Percentiles rank a stretch among this genome's conserved stretches.
Evolutionary conservation across 2,329 filamentous ascomycete genomes (phyloP).

Genomic region (Mycosphaerella sp.): DNA sequence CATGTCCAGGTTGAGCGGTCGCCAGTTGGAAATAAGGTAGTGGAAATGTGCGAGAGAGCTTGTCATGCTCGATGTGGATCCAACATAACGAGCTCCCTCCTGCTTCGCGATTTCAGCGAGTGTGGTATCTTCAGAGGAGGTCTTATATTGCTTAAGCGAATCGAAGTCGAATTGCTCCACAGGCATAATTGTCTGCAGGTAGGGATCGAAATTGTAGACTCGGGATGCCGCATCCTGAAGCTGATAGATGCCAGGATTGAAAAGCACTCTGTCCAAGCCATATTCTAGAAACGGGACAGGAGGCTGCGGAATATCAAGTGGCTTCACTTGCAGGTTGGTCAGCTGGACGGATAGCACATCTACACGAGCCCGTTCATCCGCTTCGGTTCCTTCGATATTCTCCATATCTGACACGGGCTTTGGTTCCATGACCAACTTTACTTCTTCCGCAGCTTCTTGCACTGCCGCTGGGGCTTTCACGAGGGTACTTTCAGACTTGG

Average conservation of each 20-base stretch:
- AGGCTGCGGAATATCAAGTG: slow-evolving; percentile 43
- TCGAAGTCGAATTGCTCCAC: slow-evolving; percentile 88
- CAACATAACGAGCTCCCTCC: slow-evolving; percentile 72
- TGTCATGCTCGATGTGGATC: slow-evolving; percentile 97
- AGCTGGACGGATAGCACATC: slow-evolving; percentile 14
- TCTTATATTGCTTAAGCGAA: slow-evolving; percentile 78
- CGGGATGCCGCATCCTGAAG: slow-evolving; percentile 81
- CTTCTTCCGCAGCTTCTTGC: not conserved
- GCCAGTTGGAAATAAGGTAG: slow-evolving; percentile 79
- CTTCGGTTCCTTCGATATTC: not conserved
- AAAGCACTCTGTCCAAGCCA: slow-evolving; percentile 81
- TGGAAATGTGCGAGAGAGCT: slow-evolving; percentile 83
- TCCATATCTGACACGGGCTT: not conserved
- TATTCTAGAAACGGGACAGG: slow-evolving; percentile 61
- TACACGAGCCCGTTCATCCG: slow-evolving; percentile 4
- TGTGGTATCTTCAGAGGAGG: slow-evolving; percentile 74
- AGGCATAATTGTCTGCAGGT: slow-evolving; percentile 88
- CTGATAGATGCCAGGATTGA: slow-evolving; percentile 89
- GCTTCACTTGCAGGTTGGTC: slow-evolving; percentile 32
- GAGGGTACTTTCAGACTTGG: no score
- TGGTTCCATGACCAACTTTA: not conserved
- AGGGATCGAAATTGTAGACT: slow-evolving; percentile 96
- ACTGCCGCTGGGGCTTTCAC: not conserved
- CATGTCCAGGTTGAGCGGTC: slow-evolving; percentile 59
- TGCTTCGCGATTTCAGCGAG: slow-evolving; percentile 63